Base-by-base conservation (phyloP, 2,329 filamentous ascomycete genomes). In the Neodidymelliopsis sp. region DNA sequence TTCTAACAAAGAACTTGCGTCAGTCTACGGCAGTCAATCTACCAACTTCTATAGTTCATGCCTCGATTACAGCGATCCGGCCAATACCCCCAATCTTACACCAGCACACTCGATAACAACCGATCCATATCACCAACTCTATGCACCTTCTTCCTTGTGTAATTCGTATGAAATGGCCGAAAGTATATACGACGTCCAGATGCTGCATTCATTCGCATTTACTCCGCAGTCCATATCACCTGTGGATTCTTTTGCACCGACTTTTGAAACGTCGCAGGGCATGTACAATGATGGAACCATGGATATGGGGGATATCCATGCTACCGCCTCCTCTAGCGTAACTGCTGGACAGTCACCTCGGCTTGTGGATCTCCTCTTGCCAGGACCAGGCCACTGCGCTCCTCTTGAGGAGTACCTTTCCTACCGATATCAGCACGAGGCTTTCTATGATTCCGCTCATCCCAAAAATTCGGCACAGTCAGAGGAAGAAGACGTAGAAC, bases 401-500 rank as follows among this genome's bases (percentile, higher is more conserved):
- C 69, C 74, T 23, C 71, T 72, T 10, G 70, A 73, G 38, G 71
- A 74, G 42, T 74, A 70, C 50, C 41, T 52, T 27, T 63, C 58
- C 9, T 74, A 65, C 46, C 53, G 64, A 7, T 58, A 69, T n/a
- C 69, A 71, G 35, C 67, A 69, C 30, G 69, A 71, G 31, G 60
- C 63, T 6, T 59, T 73, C 43, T 72, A 71, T 43, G 65, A 68
- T 33, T 64, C 65, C 3, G 56, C 62, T 2, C 56, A 54, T n/a
- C 63, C 66, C 19, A 64, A 67, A 6, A 66, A 62, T 7, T 63
- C 66, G 28, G 56, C 60, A 22, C 59, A 70, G 9, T 54, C 65
- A 18, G 55, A 63, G 31, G 75, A 79, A 12, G 78, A 82, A 20
- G 79, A 80, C 29, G 71, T 84, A 10, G 82, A 85, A 61, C 81